Percentiles rank a stretch among this genome's conserved stretches.
Conservation (phyloP, 306 rosid genomes). For the Rubus idaeus region DNA sequence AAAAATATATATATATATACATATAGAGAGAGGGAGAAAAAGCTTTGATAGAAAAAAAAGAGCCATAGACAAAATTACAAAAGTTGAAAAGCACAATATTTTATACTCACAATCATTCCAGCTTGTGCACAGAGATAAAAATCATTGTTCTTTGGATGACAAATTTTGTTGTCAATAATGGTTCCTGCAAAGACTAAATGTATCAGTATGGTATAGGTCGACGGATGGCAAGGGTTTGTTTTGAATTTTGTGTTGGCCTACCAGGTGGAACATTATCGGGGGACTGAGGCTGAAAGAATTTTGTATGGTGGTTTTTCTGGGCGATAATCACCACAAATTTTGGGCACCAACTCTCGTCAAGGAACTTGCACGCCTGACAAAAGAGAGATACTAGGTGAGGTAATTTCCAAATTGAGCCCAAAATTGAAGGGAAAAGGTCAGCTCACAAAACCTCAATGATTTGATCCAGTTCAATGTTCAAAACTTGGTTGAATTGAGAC, state of each 20-base stretch:
- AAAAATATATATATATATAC: too few relatives aligned
- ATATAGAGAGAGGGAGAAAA: neutral
- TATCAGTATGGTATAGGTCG: neutral
- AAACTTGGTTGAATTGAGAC: conserved; percentile 86
- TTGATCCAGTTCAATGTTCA: conserved; percentile 77
- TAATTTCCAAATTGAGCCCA: neutral
- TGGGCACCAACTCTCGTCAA: conserved; percentile 80
- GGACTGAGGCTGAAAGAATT: conserved; percentile 65
- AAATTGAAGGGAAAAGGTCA: neutral
- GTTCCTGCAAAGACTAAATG: conserved; percentile 54
- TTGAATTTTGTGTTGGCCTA: conserved; percentile 2
- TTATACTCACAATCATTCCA: conserved; percentile 84
- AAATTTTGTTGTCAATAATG: conserved; percentile 77
- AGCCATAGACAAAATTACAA: neutral
- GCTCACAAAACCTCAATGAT: conserved; percentile 60
- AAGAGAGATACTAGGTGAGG: neutral
- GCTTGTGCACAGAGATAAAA: conserved; percentile 94
- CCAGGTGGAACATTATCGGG: conserved; percentile 96
- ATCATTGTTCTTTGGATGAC: conserved; percentile 87
- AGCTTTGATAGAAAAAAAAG: too few relatives aligned
- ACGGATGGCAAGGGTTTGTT: neutral
- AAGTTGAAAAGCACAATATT: neutral
- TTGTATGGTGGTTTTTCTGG: conserved; percentile 90
- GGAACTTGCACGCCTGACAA: conserved; percentile 74
- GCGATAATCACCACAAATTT: conserved; percentile 85